A percentile compares a stretch with the other conserved stretches of the same genome.
Evolutionary conservation across 805 yeast species (phyloP).

Genomic region (Lachancea thermotolerans): DNA sequence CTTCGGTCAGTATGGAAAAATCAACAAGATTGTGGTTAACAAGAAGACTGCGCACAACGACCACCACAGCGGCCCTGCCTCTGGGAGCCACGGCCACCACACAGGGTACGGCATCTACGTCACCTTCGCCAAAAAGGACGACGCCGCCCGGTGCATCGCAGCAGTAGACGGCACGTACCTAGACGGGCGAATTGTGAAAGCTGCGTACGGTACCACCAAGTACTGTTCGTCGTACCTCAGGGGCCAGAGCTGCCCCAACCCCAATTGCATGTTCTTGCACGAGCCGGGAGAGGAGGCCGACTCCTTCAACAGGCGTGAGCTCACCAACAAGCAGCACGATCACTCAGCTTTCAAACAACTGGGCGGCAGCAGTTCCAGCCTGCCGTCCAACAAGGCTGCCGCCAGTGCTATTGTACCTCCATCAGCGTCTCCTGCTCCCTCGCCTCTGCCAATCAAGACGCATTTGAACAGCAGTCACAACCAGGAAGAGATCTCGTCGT

Average conservation of each 20-base stretch:
- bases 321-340: constrained; percentile 29
- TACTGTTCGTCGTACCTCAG: constrained; percentile 94
- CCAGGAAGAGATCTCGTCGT: constrained; percentile 10
- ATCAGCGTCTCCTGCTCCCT: constrained; percentile 12
- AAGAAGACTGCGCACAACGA: constrained; percentile 48
- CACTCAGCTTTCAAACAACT: constrained; percentile 4
- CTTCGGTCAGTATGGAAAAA: constrained; percentile 98
- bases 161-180: constrained; percentile 88
- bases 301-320: constrained; percentile 67
- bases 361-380: neutral
- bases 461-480: constrained; percentile 25
- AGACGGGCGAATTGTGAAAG: constrained; percentile 84
- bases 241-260: constrained; percentile 95
- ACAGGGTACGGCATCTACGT: constrained; percentile 94
- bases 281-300: constrained; percentile 99
- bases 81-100: constrained; percentile 23
- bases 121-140: constrained; percentile 87
- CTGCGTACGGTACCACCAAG: constrained; percentile 98
- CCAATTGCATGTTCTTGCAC: constrained; percentile 97
- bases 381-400: neutral
- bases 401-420: constrained; percentile 1
- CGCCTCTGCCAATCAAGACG: constrained; percentile 28
- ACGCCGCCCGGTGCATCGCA: constrained; percentile 87
- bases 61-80: constrained; percentile 18
- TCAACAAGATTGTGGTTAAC: constrained; percentile 88